Base-by-base conservation (phyloP, 2,329 filamentous ascomycete genomes). In the Massarina eburnea region DNA sequence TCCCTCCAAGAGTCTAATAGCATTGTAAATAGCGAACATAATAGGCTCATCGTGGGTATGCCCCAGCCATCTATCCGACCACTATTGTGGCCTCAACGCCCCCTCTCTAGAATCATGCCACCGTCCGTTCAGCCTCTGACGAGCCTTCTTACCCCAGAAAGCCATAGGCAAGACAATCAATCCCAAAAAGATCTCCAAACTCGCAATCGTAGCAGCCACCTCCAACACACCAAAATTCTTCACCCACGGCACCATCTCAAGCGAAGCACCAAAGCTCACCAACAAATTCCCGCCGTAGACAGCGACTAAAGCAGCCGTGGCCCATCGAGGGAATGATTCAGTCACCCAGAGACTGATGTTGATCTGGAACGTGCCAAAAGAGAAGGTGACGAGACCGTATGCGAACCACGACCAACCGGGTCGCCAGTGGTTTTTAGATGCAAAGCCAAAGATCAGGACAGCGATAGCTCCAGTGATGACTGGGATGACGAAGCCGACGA, bases 161-260 rank as follows among this genome's bases (percentile, higher is more conserved):
- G 58, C 61, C 14, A 62, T 50, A 1, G 62, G 64, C 29, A 64
- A 27, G 3, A 54, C 50, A 3, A 66, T 42, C 4, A 63, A 24
- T 3, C 62, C 64, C 9, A 49, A 38, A 1, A 55, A 34, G n/a
- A 72, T 44, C 51, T 75, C 48, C 51, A 73, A 45, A 36, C 66
- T 32, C 59, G 66, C 36, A 57, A 71, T 46, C 53, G 73, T 39
- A 52, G 71, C 48, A 39, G 66, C 52, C 35, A 67, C 47, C 45
- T 62, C 24, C 57, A 61, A 45, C 36, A 51, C 61, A 0, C 60
- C 62, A 20, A 66, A 60, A 6, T 53, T 43, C 0, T 32, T 36
- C 8, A 62, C 54, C 62, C 63, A 67, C 1, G 57, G 60, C 1
- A 50, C 41, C 1, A 62, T 46, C 1, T 45, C 49, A 36, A 62